A percentile compares a stretch with the other conserved stretches of the same genome.
Evolutionary conservation across 108 stramenopile species (phyloP).

Genomic region (Discostella stelligeroides): DNA sequence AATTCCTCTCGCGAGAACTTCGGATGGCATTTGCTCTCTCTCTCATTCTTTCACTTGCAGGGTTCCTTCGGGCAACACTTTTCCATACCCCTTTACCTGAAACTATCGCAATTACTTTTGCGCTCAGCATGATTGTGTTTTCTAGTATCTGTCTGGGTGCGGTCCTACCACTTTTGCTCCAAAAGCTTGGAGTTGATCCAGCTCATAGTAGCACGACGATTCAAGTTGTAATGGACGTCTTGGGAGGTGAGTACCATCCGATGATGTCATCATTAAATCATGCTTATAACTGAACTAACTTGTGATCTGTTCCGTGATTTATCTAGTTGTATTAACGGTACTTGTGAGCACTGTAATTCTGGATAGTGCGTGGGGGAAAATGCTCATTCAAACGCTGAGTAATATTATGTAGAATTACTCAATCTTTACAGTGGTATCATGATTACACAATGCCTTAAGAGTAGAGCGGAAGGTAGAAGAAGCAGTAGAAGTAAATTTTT

Average conservation of each 20-base stretch:
- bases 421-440: too few relatives aligned
- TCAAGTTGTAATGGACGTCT: slow-evolving; percentile 63
- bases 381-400: slow-evolving; percentile 35
- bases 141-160: slow-evolving; percentile 79
- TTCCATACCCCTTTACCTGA: slow-evolving; percentile 55
- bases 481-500: too few relatives aligned
- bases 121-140: slow-evolving; percentile 80
- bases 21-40: slow-evolving; percentile 46
- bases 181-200: slow-evolving; percentile 82
- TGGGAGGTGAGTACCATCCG: slow-evolving; percentile 16
- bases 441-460: too few relatives aligned
- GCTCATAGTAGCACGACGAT: slow-evolving; percentile 90
- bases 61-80: slow-evolving; percentile 43
- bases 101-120: slow-evolving; percentile 70
- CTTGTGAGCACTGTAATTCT: slow-evolving; percentile 66
- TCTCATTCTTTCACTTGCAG: slow-evolving; percentile 41
- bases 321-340: slow-evolving; percentile 77
- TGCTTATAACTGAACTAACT: not conserved
- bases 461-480: too few relatives aligned
- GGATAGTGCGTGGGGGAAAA: slow-evolving; percentile 61
- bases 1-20: slow-evolving; percentile 45
- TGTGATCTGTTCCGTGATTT: slow-evolving; percentile 32
- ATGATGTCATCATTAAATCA: not conserved
- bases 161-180: slow-evolving; percentile 73
- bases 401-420: too few relatives aligned